phyloP scores from a whole-genome alignment of 805 yeast genomes.

The Nakazawaea pomicola region DNA sequence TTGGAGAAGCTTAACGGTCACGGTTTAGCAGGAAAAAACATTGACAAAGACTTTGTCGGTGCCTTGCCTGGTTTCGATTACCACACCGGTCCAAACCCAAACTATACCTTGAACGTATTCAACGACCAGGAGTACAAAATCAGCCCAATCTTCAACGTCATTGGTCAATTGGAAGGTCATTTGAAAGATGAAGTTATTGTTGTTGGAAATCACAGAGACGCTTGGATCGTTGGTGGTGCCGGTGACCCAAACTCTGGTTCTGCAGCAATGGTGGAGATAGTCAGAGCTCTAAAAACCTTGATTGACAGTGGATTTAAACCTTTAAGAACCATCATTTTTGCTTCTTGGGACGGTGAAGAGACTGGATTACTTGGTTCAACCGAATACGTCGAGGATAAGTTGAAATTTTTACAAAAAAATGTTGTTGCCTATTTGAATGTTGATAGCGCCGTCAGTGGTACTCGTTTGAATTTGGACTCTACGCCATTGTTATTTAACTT shows the following conservation, averaged over 20 bases:
- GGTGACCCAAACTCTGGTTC: slow-evolving; percentile 78
- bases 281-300: slow-evolving; percentile 52
- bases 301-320: slow-evolving; percentile 65
- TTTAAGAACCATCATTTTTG: slow-evolving; percentile 59
- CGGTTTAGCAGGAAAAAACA: slow-evolving; percentile 44
- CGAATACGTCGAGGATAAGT: slow-evolving; percentile 66
- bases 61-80: slow-evolving; percentile 32
- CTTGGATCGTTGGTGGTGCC: slow-evolving; percentile 79
- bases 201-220: slow-evolving; percentile 75
- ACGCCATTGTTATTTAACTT: slow-evolving; percentile 55
- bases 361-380: slow-evolving; percentile 72
- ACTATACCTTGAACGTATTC: slow-evolving; percentile 44
- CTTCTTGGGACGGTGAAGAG: slow-evolving; percentile 82
- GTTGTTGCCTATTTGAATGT: slow-evolving; percentile 66
- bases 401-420: slow-evolving; percentile 36
- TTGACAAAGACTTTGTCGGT: slow-evolving; percentile 23
- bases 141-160: slow-evolving; percentile 57
- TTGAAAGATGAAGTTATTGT: slow-evolving; percentile 50
- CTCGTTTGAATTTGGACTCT: slow-evolving; percentile 44
- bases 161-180: slow-evolving; percentile 55
- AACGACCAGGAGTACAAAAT: slow-evolving; percentile 61
- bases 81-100: slow-evolving; percentile 31
- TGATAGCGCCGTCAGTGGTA: slow-evolving; percentile 63
- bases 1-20: slow-evolving; percentile 47
- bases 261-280: slow-evolving; percentile 58